These are phyloP conservation scores for Cymodocea nodosa DNA, from an alignment of 116 monocot species.

Conservation along the genomic window DNA sequence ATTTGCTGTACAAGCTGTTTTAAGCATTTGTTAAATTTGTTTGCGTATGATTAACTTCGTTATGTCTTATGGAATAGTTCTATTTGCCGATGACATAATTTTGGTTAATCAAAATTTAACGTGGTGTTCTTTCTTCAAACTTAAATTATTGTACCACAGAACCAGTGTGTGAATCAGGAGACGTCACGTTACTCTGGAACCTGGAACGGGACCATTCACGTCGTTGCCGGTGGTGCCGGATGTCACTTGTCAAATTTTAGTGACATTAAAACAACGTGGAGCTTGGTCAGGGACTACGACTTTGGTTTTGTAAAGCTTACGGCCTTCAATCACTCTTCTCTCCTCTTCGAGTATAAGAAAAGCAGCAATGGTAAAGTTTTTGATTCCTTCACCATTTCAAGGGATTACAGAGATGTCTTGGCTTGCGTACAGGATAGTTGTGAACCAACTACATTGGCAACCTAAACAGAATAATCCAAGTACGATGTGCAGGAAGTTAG, in stretches of 20 bases:
- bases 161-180: slow-evolving; percentile 45
- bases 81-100: no score
- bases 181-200: slow-evolving; percentile 48
- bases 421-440: slow-evolving; percentile 75
- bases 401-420: slow-evolving; percentile 78
- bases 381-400: slow-evolving; percentile 77
- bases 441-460: slow-evolving; percentile 55
- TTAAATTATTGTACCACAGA: slow-evolving; percentile 21
- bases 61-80: no score
- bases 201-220: slow-evolving; percentile 80
- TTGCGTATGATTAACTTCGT: no score
- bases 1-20: no score
- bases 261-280: slow-evolving; percentile 35
- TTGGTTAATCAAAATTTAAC: no score
- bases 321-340: slow-evolving; percentile 73
- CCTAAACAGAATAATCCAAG: slow-evolving; percentile 7
- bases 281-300: slow-evolving; percentile 46
- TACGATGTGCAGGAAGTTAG: no score
- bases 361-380: slow-evolving; percentile 59
- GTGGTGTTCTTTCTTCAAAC: no score
- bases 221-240: slow-evolving; percentile 76
- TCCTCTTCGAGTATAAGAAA: slow-evolving; percentile 81
- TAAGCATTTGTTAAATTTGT: no score
- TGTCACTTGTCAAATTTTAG: slow-evolving; percentile 57
- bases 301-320: slow-evolving; percentile 79